Conservation (phyloP, 768 basidiomycete species). For the Mycena maculata region DNA sequence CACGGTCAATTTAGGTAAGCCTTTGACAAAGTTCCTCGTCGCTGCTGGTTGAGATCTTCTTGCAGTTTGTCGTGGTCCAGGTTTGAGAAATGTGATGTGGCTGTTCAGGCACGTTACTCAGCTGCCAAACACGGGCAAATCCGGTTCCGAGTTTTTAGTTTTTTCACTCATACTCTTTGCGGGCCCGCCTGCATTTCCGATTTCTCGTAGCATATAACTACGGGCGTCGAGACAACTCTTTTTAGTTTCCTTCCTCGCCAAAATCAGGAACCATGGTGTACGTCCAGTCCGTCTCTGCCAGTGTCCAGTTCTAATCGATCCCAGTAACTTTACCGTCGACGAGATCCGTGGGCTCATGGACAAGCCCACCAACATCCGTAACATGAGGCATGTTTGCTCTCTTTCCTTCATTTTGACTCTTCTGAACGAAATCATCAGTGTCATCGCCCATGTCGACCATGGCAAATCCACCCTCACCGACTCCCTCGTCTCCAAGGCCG, state of each 20-base stretch:
- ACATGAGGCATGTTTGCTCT: no score
- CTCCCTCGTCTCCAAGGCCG: slow-evolving; percentile 98
- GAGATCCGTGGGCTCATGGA: slow-evolving; percentile 91
- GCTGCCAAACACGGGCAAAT: slow-evolving; percentile 1
- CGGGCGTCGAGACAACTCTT: slow-evolving; percentile 19
- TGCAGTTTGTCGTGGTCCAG: neutral
- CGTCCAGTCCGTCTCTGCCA: slow-evolving; percentile 36
- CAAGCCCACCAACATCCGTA: slow-evolving; percentile 87
- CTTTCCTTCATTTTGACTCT: no score
- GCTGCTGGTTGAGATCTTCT: slow-evolving; percentile 8
- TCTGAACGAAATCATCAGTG: no score
- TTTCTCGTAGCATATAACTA: slow-evolving; percentile 21
- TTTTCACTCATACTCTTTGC: slow-evolving; percentile 12
- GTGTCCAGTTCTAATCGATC: slow-evolving; percentile 44
- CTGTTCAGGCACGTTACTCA: neutral
- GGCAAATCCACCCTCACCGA: slow-evolving; percentile 99
- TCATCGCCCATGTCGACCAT: no score
- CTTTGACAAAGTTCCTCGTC: neutral
- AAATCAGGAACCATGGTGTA: slow-evolving; percentile 83
- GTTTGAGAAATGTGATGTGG: neutral
- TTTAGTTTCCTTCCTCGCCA: slow-evolving; percentile 48
- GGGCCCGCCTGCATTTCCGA: slow-evolving; percentile 6
- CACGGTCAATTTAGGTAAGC: slow-evolving; percentile 14
- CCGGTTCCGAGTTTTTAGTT: slow-evolving; percentile 22
- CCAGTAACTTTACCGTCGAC: slow-evolving; percentile 85